Evolutionary conservation across 345 rosid genomes (phyloP).

Genomic region (Salix purpurea): DNA sequence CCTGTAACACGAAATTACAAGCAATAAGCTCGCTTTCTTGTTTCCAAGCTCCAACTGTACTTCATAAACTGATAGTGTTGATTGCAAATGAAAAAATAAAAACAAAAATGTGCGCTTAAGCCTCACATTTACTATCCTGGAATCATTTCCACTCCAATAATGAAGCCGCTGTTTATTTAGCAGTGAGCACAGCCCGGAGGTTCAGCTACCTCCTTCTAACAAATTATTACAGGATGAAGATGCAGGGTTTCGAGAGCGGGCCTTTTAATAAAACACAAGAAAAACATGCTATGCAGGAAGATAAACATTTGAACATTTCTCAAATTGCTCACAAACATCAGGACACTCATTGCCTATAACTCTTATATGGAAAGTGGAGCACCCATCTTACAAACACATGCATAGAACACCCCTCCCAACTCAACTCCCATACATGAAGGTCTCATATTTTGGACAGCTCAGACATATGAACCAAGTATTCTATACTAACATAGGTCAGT

Average conservation of each 20-base stretch:
- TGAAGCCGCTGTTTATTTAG: not conserved
- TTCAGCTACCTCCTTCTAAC: not conserved
- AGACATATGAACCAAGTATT: not conserved
- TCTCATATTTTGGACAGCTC: not conserved
- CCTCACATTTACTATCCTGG: not conserved
- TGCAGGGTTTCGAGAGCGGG: not conserved
- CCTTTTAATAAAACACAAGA: not conserved
- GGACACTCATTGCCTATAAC: not conserved
- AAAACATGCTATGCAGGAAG: not conserved
- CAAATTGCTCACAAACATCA: not conserved
- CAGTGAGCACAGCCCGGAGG: not conserved
- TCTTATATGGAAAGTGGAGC: not conserved
- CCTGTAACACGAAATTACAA: constrained; percentile 39
- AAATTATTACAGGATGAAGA: not conserved
- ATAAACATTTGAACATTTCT: not conserved
- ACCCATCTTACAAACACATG: not conserved
- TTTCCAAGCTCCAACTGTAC: not conserved
- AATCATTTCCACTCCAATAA: not conserved
- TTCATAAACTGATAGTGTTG: not conserved
- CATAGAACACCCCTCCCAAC: not conserved
- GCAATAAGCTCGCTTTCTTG: not conserved
- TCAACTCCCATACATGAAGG: not conserved
- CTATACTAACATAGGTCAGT: not conserved
- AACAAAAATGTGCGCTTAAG: not conserved
- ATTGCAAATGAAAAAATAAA: not conserved